Evolutionary conservation across 2,329 filamentous ascomycete genomes (phyloP).

Genomic region (Cytospora leucostoma): DNA sequence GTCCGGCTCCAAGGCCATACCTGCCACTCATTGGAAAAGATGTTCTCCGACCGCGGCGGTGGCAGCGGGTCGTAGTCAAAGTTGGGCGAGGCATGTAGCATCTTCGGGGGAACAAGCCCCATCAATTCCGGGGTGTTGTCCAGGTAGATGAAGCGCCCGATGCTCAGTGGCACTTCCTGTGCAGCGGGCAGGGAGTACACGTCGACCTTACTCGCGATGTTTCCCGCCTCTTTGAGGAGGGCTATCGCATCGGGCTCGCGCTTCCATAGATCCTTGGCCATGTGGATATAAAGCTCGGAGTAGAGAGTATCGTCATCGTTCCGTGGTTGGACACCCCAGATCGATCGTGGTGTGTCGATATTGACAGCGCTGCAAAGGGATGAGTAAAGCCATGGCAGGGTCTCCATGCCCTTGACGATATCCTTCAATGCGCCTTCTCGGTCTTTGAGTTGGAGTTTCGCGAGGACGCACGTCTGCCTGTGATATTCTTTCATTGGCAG

Average conservation of each 20-base stretch:
- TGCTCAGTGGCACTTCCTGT: conserved; percentile 45
- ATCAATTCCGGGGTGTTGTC: conserved; percentile 74
- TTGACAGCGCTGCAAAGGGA: conserved; percentile 78
- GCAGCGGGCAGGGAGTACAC: conserved; percentile 40
- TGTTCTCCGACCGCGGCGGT: conserved; percentile 59
- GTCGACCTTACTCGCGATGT: conserved; percentile 51
- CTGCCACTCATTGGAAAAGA: conserved; percentile 49
- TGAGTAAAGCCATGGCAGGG: conserved; percentile 82
- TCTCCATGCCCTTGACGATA: conserved; percentile 68
- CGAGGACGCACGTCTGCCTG: conserved; percentile 74
- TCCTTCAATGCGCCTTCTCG: conserved; percentile 63
- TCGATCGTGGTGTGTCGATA: conserved; percentile 72
- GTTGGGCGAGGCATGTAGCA: conserved; percentile 66
- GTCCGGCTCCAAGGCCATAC: conserved; percentile 43
- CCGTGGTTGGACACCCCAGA: conserved; percentile 78
- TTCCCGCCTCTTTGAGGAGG: conserved; percentile 70
- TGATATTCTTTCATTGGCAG: conserved; percentile 60
- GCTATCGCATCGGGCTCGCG: conserved; percentile 65
- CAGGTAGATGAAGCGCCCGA: conserved; percentile 77
- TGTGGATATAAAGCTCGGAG: conserved; percentile 72
- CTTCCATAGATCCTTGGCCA: conserved; percentile 84
- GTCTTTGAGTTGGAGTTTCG: conserved; percentile 71
- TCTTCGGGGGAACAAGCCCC: conserved; percentile 63
- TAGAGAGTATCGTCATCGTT: conserved; percentile 68
- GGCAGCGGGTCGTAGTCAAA: conserved; percentile 82